Base-by-base conservation (phyloP, 192 early-diverging fungal species). In the Phycomyces blakesleeanus region DNA sequence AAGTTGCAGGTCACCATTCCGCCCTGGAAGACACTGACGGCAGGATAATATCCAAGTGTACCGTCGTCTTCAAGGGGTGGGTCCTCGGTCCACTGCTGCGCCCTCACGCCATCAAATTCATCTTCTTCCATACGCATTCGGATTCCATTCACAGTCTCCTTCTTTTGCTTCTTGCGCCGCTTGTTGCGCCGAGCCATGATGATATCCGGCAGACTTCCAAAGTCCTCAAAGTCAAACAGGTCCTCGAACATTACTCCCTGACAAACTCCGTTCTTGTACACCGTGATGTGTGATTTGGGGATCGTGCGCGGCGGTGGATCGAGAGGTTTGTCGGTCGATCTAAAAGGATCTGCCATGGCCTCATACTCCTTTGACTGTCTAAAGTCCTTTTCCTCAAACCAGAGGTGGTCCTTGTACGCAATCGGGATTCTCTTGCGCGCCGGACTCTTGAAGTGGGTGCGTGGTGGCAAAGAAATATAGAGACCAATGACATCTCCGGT, bases 401-500 rank as follows among this genome's bases (percentile, higher is more conserved):
- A 77, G 0, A 84, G 73, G 18, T 72, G 68, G 10, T 78, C 81
- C 29, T 84, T 82, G 63, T 76, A 82, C 12, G 67, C 66, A 44
- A 86, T 84, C 6, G 83, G 73, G 24, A 74, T 73, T 44, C 82
- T 71, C 27, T 76, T 64, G 34, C 81, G 68, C 14, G 72, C 56
- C n/a, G 74, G 70, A 27, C 76, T 74, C 51, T 77, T 79, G 38
- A 76, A 70, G 0, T 55, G 37, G 9, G 68, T 66, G 42, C 68
- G 57, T 22, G 71, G 68, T 5, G 82, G 85, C 12, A 88, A 56
- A 29, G 74, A 71, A 15, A 88, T 85, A 61, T 71, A 76, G 10
- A 86, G 57, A 21, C 86, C 86, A 55, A 88, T 87, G 9, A 87
- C 84, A 68, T 88, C 86, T 0, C 85, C 84, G 0, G 79, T 74